A percentile compares a stretch with the other conserved stretches of the same genome.
phyloP scores from a whole-genome alignment of 208 protist species.

The Leishmania turanica region DNA sequence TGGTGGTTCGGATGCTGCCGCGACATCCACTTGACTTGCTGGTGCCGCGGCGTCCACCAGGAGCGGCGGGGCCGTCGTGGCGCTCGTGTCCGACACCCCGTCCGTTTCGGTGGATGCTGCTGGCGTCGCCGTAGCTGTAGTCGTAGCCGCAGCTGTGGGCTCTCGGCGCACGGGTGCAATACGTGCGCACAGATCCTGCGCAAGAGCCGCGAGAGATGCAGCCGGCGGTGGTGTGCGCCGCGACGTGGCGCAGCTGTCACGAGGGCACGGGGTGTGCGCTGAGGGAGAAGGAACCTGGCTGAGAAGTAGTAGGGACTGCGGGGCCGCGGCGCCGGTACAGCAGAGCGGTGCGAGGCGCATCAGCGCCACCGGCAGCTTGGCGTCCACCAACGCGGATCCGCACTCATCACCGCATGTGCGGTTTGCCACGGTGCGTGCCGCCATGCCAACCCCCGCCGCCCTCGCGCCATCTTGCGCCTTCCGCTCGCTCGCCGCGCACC shows the following conservation, averaged over 20 bases:
- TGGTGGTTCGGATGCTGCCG: neutral
- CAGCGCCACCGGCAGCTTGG: slow-evolving; percentile 26
- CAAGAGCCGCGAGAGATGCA: neutral
- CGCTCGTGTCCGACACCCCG: neutral
- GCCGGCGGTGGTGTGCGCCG: neutral
- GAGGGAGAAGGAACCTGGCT: neutral
- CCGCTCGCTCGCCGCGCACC: slow-evolving; percentile 9
- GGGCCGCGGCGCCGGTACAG: slow-evolving; percentile 17
- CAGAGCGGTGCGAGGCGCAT: slow-evolving; percentile 25
- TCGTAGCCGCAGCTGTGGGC: neutral
- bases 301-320: neutral
- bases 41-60: neutral
- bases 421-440: neutral
- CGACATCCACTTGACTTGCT: neutral
- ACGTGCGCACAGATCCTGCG: neutral
- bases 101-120: neutral
- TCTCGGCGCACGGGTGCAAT: neutral
- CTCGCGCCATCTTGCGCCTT: neutral
- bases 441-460: neutral
- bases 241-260: neutral
- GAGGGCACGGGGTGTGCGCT: neutral
- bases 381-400: slow-evolving; percentile 4
- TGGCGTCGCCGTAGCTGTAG: neutral
- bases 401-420: slow-evolving; percentile 1
- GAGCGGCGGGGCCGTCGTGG: neutral